These are phyloP conservation scores for Pestalotiopsis sp. DNA, from an alignment of 2,329 filamentous ascomycete genomes.

Conservation along the genomic window DNA sequence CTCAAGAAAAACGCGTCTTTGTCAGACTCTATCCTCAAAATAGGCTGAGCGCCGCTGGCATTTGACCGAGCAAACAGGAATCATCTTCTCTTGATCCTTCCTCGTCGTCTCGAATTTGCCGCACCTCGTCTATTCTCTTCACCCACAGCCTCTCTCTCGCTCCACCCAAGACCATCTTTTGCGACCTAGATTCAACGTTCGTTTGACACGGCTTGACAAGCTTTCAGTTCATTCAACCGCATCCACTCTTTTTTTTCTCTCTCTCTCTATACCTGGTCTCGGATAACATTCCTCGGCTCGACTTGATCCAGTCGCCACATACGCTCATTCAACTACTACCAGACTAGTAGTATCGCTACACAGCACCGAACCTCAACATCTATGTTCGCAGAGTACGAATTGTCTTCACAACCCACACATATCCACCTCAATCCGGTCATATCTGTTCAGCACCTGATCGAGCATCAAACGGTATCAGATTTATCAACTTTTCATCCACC, in stretches of 20 bases:
- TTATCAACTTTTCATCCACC: no score
- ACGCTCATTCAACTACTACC: neutral
- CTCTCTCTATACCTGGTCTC: neutral
- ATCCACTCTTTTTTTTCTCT: conserved; percentile 4
- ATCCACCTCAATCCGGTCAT: neutral
- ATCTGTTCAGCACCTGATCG: neutral
- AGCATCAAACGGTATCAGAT: neutral
- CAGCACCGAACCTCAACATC: conserved; percentile 1
- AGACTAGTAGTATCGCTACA: neutral
- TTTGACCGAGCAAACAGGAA: conserved; percentile 6
- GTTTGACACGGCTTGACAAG: conserved; percentile 1
- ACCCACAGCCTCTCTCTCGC: conserved; percentile 4
- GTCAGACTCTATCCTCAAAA: conserved; percentile 11
- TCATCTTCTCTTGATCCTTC: conserved; percentile 3
- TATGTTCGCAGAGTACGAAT: conserved; percentile 3
- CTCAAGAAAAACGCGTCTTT: conserved; percentile 7
- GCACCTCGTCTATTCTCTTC: conserved; percentile 2
- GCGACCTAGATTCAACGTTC: conserved; percentile 9
- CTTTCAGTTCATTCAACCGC: neutral
- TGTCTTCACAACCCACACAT: neutral
- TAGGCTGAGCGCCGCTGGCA: conserved; percentile 8
- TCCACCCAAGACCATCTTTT: conserved; percentile 6
- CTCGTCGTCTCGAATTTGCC: conserved; percentile 1
- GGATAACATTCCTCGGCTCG: neutral
- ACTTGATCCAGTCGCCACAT: neutral